These are phyloP conservation scores for Fusarium chuoi DNA, from an alignment of 2,329 filamentous ascomycete species.

Conservation along the genomic window DNA sequence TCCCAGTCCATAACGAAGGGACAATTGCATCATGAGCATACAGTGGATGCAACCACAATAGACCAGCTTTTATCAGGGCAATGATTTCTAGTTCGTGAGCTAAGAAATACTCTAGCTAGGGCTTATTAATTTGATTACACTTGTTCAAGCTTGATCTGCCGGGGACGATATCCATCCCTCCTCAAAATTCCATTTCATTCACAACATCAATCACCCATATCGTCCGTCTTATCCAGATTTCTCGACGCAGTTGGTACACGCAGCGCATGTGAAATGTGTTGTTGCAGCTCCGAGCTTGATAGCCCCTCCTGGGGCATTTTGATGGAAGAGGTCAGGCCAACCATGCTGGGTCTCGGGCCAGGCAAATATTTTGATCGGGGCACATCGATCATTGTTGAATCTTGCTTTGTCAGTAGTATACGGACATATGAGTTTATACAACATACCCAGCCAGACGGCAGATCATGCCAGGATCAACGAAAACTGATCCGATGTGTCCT, in stretches of 20 bases:
- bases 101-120: background rate
- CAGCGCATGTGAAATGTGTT: slow-evolving; percentile 43
- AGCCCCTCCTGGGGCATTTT: slow-evolving; percentile 9
- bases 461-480: slow-evolving; percentile 39
- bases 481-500: slow-evolving; percentile 41
- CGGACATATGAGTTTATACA: background rate
- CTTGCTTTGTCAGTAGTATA: slow-evolving; percentile 10
- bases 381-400: slow-evolving; percentile 24
- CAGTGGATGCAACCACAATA: background rate
- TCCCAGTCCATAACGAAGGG: background rate
- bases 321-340: slow-evolving; percentile 36
- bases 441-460: slow-evolving; percentile 40
- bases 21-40: background rate
- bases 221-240: background rate
- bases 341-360: slow-evolving; percentile 42
- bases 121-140: background rate
- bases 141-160: background rate
- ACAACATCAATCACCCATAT: background rate
- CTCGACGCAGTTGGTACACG: slow-evolving; percentile 39
- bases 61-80: background rate
- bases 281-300: slow-evolving; percentile 28
- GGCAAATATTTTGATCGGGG: slow-evolving; percentile 34
- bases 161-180: background rate
- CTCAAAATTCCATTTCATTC: background rate
- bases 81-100: slow-evolving; percentile 7